Base-by-base conservation (phyloP, 768 basidiomycete species). In the Podaxis sp. region DNA sequence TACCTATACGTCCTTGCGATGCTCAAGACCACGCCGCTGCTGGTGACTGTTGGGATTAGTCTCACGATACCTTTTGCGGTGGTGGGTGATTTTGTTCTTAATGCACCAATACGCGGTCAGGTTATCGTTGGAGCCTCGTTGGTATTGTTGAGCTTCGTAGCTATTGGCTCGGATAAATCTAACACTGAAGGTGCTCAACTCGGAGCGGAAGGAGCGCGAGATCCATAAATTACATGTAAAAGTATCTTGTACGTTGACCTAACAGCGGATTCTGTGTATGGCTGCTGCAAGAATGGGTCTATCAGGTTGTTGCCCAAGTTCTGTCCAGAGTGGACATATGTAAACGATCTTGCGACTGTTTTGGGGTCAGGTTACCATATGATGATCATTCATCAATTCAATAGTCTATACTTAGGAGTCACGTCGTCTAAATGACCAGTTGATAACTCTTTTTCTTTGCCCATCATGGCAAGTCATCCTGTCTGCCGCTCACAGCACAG, bases 11-110 rank as follows among this genome's bases (percentile, higher is more conserved):
- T 93, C 38, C 70, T 93, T 19, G 90, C 95, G 2, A 96, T 98
- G 95, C 85, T 99, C 65, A 96, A 96, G 77, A 99, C 96, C 6
- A 95, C 95, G 1, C 96, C 96, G 0, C 79, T 96, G 7, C 92
- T 97, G n/a, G 96, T 92, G 15, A 99, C 96, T 0, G 80, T 98
- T 58, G 96, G 96, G 33, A 82, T 99, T 5, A 93, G 91, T 62
- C 82, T 99, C 15, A 97, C 96, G 0, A 97, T 98, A 72, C 96
- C 95, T 4, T 78, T 96, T 58, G 94, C 96, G 7, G 87, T 98
- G 54, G 55, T 90, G 7, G 95, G 95, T 8, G 95, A 97, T 59
- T 76, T 76, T 52, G 26, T 74, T n/a, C 24, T 61, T 15, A 61
- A 53, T 24, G 26, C 59, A 15, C 22, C 85, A 36, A 76, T 85